Percentiles rank a stretch among this genome's conserved stretches.
Conservation (phyloP, 2,329 filamentous ascomycete species). For the Clathrospora elynae region DNA sequence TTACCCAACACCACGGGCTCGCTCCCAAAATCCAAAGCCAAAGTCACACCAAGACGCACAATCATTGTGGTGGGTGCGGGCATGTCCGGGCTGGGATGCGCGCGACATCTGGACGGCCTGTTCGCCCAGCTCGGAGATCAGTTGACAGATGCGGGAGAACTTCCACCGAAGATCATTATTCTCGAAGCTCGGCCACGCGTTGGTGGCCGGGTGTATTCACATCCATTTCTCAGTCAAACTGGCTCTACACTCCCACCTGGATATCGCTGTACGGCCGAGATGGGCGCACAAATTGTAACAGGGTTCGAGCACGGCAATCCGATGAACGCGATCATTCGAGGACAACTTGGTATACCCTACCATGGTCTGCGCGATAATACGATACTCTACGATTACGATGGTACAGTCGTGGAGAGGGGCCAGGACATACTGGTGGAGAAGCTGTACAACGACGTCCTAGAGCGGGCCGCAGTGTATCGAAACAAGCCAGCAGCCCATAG, state of each 20-base stretch:
- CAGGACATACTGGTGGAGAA: constrained; percentile 86
- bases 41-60: constrained; percentile 65
- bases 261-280: constrained; percentile 81
- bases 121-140: constrained; percentile 77
- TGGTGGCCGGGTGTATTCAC: constrained; percentile 92
- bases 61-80: constrained; percentile 90
- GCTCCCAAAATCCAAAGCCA: constrained; percentile 46
- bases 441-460: constrained; percentile 92
- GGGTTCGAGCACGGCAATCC: constrained; percentile 96
- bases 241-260: constrained; percentile 56
- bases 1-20: constrained; percentile 57
- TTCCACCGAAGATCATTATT: constrained; percentile 74
- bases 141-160: constrained; percentile 68
- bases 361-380: constrained; percentile 79
- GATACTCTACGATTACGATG: constrained; percentile 85
- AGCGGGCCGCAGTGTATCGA: constrained; percentile 88
- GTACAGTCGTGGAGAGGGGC: constrained; percentile 74
- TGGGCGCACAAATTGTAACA: constrained; percentile 98
- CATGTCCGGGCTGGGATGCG: constrained; percentile 91
- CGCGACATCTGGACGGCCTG: constrained; percentile 85
- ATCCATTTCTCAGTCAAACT: constrained; percentile 66
- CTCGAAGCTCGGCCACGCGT: constrained; percentile 86
- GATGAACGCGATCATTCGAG: constrained; percentile 85
- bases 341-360: constrained; percentile 85
- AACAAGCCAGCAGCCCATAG: constrained; percentile 72